phyloP scores from a whole-genome alignment of 78 protist genomes.

The Dictyostelium citrinum region DNA sequence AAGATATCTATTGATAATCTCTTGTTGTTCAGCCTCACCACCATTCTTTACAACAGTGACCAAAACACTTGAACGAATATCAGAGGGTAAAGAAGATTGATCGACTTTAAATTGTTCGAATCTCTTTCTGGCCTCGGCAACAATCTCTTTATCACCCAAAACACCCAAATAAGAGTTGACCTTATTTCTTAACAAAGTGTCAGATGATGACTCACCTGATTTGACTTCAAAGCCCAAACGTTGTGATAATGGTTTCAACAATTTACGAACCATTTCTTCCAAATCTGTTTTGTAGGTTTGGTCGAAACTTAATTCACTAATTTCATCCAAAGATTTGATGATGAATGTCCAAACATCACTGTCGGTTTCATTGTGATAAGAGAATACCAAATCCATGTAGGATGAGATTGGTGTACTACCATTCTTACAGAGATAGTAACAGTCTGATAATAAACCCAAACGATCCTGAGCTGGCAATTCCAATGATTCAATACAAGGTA shows the following conservation, averaged over 20 bases:
- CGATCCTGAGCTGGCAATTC: conserved; percentile 25
- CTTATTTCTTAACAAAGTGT: not conserved
- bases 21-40: conserved; percentile 13
- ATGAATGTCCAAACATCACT: conserved; percentile 14
- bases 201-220: not conserved
- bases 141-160: not conserved
- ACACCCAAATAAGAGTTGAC: not conserved
- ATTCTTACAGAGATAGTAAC: not conserved
- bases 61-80: conserved; percentile 28
- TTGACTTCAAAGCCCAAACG: not conserved
- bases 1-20: not conserved
- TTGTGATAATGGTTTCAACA: not conserved
- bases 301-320: not conserved
- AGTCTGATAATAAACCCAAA: conserved; percentile 1
- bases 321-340: not conserved
- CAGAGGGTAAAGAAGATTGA: not conserved
- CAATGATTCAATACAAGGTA: conserved; percentile 34
- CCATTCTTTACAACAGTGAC: conserved; percentile 20
- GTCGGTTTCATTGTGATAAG: conserved; percentile 56
- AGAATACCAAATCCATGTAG: conserved; percentile 53
- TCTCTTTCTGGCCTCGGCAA: conserved; percentile 18
- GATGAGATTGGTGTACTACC: not conserved
- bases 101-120: not conserved
- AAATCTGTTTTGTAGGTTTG: not conserved
- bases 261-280: not conserved